Base-by-base conservation (phyloP, 2,329 filamentous ascomycete species). In the Diaporthe sp. region DNA sequence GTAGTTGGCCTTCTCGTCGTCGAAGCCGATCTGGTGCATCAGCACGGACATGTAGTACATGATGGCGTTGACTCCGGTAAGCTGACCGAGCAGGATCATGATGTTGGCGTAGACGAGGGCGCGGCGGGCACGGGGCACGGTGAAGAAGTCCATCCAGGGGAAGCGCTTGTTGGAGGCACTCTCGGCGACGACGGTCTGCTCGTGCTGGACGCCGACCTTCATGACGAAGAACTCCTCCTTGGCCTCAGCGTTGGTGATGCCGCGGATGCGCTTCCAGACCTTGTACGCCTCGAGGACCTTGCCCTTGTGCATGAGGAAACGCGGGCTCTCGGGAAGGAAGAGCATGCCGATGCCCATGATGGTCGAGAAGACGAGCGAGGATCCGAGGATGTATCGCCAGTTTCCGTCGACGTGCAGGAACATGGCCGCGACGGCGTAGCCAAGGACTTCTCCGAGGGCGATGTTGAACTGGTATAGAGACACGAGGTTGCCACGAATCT, bases 381-480 rank as follows among this genome's bases (percentile, higher is more conserved):
- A 93, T 6, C 93, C 93, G 1, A 95, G 89, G 76, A 95, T 94
- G 81, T 91, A 94, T 51, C 93, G 88, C 93, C 93, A 95, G 84
- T 92, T 92, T 22, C 93, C 93, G 0, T 85, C 83, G 2, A 95
- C 92, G n/a, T 86, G 88, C 77, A 94, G 86, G 82, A 95, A 95
- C 74, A 94, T 94, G 62, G 93, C 93, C 0, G 91, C 93, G 1
- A 94, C 89, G 7, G 91, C 93, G 76, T 94, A 94, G 3, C 93
- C 93, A 1, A 95, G 85, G 2, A 95, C 93, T 79, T 94, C 93
- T 39, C 93, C 93, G 0, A 95, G 87, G 0, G 93, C 93, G 79
- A 95, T 95, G 83, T 93, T 94, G 83, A 94, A 90, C 81, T 95
- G 93, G 82, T 94, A 95, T 0, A 94, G 85, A 0, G 92, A 94